Conservation (phyloP, 495 filamentous ascomycete species). For the Aspergillus taichungensis region DNA sequence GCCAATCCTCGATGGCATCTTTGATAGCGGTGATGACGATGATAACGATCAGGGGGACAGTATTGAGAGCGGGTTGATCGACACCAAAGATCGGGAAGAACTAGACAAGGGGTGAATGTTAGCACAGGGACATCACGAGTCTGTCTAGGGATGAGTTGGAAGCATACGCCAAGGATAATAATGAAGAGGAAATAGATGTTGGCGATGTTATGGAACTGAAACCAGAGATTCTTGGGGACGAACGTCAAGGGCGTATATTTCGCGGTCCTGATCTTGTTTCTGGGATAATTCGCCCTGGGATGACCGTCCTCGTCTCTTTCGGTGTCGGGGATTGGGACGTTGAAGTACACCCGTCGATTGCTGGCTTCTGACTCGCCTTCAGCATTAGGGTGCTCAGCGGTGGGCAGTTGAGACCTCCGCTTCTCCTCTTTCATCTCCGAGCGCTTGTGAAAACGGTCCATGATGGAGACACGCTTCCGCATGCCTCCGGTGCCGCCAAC, state of each 20-base stretch:
- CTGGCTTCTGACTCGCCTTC: constrained; percentile 22
- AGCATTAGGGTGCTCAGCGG: constrained; percentile 34
- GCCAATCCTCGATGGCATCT: constrained; percentile 97
- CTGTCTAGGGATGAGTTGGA: not conserved
- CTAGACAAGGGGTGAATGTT: constrained; percentile 36
- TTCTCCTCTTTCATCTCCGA: constrained; percentile 53
- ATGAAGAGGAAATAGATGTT: constrained; percentile 98
- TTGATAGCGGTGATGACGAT: constrained; percentile 85
- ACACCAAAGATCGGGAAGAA: constrained; percentile 95
- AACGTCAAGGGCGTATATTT: constrained; percentile 96
- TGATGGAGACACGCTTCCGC: constrained; percentile 77
- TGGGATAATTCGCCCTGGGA: constrained; percentile 57
- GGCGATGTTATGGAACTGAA: constrained; percentile 97
- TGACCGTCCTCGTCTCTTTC: constrained; percentile 77
- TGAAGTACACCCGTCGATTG: constrained; percentile 69
- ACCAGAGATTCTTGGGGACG: constrained; percentile 93
- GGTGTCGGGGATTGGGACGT: constrained; percentile 67
- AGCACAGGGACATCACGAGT: not conserved
- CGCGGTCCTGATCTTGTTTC: constrained; percentile 96
- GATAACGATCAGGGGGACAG: constrained; percentile 91
- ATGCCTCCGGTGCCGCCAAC: constrained; percentile 61
- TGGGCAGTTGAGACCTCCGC: constrained; percentile 44
- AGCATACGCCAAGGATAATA: constrained; percentile 76
- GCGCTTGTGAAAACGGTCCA: constrained; percentile 64
- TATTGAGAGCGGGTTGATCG: constrained; percentile 79